Percentiles rank a stretch among this genome's conserved stretches.
phyloP scores from a whole-genome alignment of 257 asterid genomes.

The Solanum arcanum region DNA sequence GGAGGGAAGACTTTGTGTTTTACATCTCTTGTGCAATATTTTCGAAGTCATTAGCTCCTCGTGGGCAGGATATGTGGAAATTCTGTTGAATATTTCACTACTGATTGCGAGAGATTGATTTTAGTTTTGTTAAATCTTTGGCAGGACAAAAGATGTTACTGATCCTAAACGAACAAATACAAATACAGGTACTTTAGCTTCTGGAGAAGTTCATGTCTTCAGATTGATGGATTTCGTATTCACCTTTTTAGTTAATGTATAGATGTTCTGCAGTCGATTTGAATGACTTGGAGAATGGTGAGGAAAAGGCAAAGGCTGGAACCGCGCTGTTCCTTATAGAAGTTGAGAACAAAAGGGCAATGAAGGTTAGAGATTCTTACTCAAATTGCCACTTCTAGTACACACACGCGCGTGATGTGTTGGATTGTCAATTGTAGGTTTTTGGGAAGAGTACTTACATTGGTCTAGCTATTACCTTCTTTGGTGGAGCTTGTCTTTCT shows the following conservation, averaged over 20 bases:
- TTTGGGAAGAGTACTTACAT: conserved; percentile 68
- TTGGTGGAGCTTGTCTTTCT: conserved; percentile 83
- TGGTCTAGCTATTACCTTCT: conserved; percentile 70
- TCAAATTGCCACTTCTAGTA: not conserved
- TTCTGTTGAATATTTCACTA: not conserved
- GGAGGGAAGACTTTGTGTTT: not conserved
- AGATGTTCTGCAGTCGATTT: not conserved
- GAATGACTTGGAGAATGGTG: conserved; percentile 40
- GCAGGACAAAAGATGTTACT: conserved; percentile 3
- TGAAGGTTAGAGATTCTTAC: conserved; percentile 47
- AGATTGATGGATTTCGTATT: not conserved
- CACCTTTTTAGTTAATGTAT: not conserved
- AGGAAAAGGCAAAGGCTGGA: conserved; percentile 51
- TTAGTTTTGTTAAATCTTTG: not conserved
- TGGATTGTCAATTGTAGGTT: conserved; percentile 32
- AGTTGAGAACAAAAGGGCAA: conserved; percentile 68
- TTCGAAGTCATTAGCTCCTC: not conserved
- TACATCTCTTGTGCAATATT: not conserved
- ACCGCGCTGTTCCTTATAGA: conserved; percentile 71
- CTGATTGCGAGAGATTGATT: not conserved
- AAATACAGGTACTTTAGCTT: not conserved
- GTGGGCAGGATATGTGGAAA: not conserved
- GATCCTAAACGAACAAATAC: not conserved
- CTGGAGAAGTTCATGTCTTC: not conserved
- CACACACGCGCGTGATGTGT: not conserved